These are phyloP conservation scores for Suillus paluster DNA, from an alignment of 768 basidiomycete species.

Conservation along the genomic window DNA sequence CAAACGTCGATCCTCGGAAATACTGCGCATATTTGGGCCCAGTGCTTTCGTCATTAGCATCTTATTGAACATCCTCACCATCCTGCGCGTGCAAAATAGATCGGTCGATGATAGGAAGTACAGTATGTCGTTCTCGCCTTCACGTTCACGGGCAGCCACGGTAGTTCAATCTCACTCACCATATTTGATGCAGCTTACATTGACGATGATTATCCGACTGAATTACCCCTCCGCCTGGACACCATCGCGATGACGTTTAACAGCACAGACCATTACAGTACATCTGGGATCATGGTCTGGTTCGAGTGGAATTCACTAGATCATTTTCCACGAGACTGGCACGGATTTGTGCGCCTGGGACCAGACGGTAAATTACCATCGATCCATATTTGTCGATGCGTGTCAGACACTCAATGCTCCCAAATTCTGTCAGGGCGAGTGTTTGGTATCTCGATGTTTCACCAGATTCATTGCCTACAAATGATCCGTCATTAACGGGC, in stretches of 20 bases:
- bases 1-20: neutral
- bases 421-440: conserved; percentile 17
- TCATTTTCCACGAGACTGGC: conserved; percentile 21
- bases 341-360: conserved; percentile 30
- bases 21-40: neutral
- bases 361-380: conserved; percentile 15
- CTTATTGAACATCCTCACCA: conserved; percentile 2
- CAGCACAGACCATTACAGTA: conserved; percentile 34
- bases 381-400: neutral
- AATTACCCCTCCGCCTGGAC: conserved; percentile 18
- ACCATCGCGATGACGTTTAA: conserved; percentile 25
- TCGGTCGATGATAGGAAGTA: conserved; percentile 1
- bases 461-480: conserved; percentile 35
- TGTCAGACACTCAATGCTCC: neutral
- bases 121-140: neutral
- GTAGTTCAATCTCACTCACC: neutral
- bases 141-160: neutral
- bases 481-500: conserved; percentile 9
- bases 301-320: conserved; percentile 26
- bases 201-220: conserved; percentile 28
- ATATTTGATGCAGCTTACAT: conserved; percentile 23
- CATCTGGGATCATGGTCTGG: conserved; percentile 19
- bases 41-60: neutral
- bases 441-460: conserved; percentile 33
- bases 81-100: neutral